Conservation (phyloP, 2,329 filamentous ascomycete genomes). For the Ilyonectria destructans region DNA sequence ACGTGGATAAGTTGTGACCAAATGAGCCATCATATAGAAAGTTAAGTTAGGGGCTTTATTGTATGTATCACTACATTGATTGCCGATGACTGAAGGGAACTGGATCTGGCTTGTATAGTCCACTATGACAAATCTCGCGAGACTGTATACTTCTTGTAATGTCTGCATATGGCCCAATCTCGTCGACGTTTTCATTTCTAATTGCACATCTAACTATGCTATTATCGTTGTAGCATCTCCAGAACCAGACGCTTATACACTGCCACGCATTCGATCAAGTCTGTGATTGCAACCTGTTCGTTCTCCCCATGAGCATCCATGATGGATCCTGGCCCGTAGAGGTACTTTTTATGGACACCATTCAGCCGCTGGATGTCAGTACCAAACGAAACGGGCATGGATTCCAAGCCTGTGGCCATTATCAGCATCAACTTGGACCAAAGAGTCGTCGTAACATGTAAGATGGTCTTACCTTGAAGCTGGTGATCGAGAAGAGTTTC, state of each 20-base stretch:
- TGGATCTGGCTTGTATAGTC: background rate
- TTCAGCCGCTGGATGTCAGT: constrained; percentile 39
- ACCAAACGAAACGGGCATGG: constrained; percentile 35
- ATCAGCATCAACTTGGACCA: background rate
- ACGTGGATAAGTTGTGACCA: background rate
- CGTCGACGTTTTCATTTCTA: background rate
- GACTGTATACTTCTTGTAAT: background rate
- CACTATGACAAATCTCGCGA: background rate
- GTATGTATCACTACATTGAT: background rate
- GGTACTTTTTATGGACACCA: constrained; percentile 36
- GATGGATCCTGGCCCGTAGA: constrained; percentile 43
- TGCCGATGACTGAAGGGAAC: background rate
- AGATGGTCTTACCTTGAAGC: constrained; percentile 24
- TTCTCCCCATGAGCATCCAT: constrained; percentile 39
- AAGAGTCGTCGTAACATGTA: background rate
- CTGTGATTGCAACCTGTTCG: constrained; percentile 34
- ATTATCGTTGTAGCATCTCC: constrained; percentile 11
- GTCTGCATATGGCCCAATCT: background rate
- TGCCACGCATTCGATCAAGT: constrained; percentile 34
- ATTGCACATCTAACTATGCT: background rate
- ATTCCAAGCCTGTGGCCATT: constrained; percentile 29
- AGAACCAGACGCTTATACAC: constrained; percentile 37
- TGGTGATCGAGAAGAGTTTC: constrained; percentile 35
- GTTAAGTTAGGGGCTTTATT: background rate
- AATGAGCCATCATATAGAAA: background rate